Evolutionary conservation across 371 early-diverging fungal genomes (phyloP).

Genomic region (Mortierella sp.): DNA sequence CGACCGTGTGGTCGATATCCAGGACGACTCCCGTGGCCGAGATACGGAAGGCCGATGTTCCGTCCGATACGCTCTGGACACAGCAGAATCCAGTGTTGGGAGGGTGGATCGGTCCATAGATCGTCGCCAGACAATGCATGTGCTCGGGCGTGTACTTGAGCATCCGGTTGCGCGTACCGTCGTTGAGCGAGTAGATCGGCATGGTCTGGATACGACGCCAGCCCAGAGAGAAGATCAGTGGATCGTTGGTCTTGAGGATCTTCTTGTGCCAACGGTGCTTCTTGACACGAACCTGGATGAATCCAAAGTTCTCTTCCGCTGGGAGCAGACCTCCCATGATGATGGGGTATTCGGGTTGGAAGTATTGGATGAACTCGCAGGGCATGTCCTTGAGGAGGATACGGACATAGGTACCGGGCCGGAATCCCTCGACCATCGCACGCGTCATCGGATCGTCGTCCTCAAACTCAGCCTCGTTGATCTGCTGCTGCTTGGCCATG

Average conservation of each 20-base stretch:
- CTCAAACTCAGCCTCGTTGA: slow-evolving; percentile 90
- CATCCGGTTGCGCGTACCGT: slow-evolving; percentile 96
- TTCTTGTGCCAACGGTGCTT: slow-evolving; percentile 98
- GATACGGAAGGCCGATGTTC: slow-evolving; percentile 90
- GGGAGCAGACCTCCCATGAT: slow-evolving; percentile 92
- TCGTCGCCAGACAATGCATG: slow-evolving; percentile 97
- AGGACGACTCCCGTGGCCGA: slow-evolving; percentile 95
- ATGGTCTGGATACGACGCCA: slow-evolving; percentile 99
- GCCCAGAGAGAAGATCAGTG: slow-evolving; percentile 97
- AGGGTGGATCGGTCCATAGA: slow-evolving; percentile 93
- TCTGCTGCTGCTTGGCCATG: slow-evolving; percentile 82
- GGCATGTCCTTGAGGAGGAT: slow-evolving; percentile 91
- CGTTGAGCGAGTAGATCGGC: slow-evolving; percentile 95
- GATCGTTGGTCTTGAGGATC: slow-evolving; percentile 98
- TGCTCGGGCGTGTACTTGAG: slow-evolving; percentile 99
- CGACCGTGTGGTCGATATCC: slow-evolving; percentile 91
- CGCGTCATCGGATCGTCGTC: slow-evolving; percentile 82
- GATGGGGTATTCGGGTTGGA: slow-evolving; percentile 90
- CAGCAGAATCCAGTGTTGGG: slow-evolving; percentile 98
- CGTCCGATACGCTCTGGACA: slow-evolving; percentile 82
- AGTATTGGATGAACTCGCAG: slow-evolving; percentile 92
- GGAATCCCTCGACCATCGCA: slow-evolving; percentile 86
- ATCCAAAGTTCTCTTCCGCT: slow-evolving; percentile 92
- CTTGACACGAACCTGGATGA: slow-evolving; percentile 96
- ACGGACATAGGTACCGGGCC: slow-evolving; percentile 95